phyloP scores from a whole-genome alignment of 257 asterid species.

The Solanum virginianum region DNA sequence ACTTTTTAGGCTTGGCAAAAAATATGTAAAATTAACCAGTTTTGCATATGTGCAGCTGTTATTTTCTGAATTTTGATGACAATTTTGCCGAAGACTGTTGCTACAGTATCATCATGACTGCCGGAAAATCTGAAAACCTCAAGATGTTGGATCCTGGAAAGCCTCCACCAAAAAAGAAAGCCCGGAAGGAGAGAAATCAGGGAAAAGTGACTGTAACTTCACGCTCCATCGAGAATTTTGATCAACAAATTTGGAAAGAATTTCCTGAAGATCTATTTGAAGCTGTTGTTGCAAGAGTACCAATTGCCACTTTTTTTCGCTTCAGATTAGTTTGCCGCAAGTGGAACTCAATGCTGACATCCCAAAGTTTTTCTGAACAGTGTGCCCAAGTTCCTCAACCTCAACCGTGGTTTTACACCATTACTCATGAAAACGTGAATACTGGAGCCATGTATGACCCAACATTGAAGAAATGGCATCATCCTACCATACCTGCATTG shows the following conservation, averaged over 20 bases:
- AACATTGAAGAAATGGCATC: constrained; percentile 68
- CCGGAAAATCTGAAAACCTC: constrained; percentile 62
- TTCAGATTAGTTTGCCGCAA: constrained; percentile 69
- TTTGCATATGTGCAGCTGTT: constrained; percentile 41
- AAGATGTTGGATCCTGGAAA: constrained; percentile 84
- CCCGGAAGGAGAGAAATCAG: constrained; percentile 46
- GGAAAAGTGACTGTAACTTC: constrained; percentile 30
- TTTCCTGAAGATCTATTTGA: constrained; percentile 92
- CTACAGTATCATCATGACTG: constrained; percentile 57
- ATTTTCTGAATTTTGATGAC: constrained; percentile 42
- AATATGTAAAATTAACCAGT: constrained; percentile 16
- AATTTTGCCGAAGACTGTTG: constrained; percentile 39
- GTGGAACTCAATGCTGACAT: constrained; percentile 69
- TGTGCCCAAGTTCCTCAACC: constrained; percentile 48
- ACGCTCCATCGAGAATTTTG: constrained; percentile 44
- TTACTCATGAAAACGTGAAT: constrained; percentile 62
- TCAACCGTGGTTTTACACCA: constrained; percentile 84
- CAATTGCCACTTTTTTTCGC: constrained; percentile 63
- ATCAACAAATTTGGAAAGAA: constrained; percentile 71
- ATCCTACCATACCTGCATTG: constrained; percentile 62
- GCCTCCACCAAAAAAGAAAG: constrained; percentile 67
- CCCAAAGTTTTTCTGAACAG: constrained; percentile 72
- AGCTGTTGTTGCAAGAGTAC: constrained; percentile 83
- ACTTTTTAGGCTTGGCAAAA: background rate
- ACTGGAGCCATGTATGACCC: constrained; percentile 91